Base-by-base conservation (phyloP, 106 monocot species). In the Narthecium ossifragum region DNA sequence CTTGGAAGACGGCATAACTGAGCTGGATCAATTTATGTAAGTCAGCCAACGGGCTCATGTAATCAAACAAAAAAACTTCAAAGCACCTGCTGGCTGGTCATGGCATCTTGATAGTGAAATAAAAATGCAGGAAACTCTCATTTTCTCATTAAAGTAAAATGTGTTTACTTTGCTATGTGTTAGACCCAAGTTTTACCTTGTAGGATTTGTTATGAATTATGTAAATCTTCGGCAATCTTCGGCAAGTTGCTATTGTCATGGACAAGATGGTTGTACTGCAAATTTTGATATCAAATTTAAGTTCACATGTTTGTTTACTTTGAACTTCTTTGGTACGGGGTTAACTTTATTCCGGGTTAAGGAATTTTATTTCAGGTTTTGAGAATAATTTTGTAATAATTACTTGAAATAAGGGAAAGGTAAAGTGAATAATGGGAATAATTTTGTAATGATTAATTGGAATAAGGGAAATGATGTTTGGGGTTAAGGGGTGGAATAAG, bases 51-150 rank as follows among this genome's bases (percentile, higher is more conserved):
- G n/a, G n/a, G n/a, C n/a, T n/a, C n/a, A n/a, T n/a, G n/a, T n/a
- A n/a, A n/a, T n/a, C n/a, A n/a, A n/a, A n/a, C n/a, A n/a, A n/a
- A n/a, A n/a, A n/a, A n/a, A n/a, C n/a, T n/a, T n/a, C n/a, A n/a
- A n/a, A n/a, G n/a, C n/a, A n/a, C n/a, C 98, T 46, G 73, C 71
- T 69, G 98, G 98, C 2, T 98, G 98, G 98, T 90, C 98, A 58
- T 91, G 84, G 86, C 66, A 79, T 7, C 98, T 87, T 29, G 78
- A 78, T 37, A 82, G 61, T 65, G 96, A 90, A 45, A 80, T 78
- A 68, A 56, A 13, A 38, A 71, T 22, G 8, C 48, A 40, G 29
- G 24, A 15, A 15, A 3, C 4, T 28, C 17, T 20, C 21, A 17
- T 66, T 43, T 13, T 43, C 18, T 43, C 43, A 12, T 49, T n/a